Conservation (phyloP, 306 rosid genomes). For the Amphicarpaea edgeworthii region DNA sequence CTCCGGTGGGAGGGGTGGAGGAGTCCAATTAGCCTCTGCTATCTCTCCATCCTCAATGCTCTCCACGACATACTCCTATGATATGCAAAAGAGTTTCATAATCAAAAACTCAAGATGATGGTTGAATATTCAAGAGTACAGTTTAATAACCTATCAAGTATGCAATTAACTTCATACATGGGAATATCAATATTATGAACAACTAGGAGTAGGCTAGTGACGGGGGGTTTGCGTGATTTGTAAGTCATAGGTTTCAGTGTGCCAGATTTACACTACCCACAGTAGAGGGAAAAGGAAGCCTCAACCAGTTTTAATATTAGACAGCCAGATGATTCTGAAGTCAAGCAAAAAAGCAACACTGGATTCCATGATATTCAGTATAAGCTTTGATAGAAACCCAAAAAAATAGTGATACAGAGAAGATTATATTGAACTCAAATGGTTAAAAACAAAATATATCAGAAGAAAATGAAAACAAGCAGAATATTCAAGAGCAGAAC, state of each 20-base stretch:
- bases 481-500: not conserved
- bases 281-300: not conserved
- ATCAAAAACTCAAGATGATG: slow-evolving; percentile 37
- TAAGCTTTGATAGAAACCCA: not conserved
- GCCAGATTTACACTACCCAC: slow-evolving; percentile 12
- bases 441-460: not conserved
- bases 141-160: not conserved
- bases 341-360: not conserved
- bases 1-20: slow-evolving; percentile 74
- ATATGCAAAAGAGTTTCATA: slow-evolving; percentile 32
- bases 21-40: slow-evolving; percentile 73
- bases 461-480: not conserved
- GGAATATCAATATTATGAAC: slow-evolving; percentile 10
- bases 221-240: not conserved
- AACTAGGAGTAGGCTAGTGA: not conserved
- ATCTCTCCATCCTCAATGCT: slow-evolving; percentile 75
- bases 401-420: not conserved
- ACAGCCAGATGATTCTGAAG: not conserved
- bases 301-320: not conserved
- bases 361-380: not conserved
- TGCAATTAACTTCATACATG: slow-evolving; percentile 18
- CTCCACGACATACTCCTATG: slow-evolving; percentile 82
- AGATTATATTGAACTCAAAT: not conserved
- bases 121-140: not conserved
- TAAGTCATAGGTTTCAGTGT: not conserved